Conservation (phyloP, 2,329 filamentous ascomycete genomes). For the Colletotrichum sp. region DNA sequence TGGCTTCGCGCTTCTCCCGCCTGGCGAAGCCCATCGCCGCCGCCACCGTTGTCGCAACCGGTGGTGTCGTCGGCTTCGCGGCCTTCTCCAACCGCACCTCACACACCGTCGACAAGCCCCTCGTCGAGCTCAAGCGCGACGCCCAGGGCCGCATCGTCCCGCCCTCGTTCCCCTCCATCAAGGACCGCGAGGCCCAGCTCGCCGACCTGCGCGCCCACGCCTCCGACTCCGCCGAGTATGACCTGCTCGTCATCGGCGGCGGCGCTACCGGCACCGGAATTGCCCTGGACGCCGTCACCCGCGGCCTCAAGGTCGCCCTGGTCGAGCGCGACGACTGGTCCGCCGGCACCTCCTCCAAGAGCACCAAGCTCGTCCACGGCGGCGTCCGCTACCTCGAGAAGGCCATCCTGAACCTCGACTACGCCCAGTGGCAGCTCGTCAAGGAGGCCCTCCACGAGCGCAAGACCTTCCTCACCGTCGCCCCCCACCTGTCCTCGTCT, state of each 20-base stretch:
- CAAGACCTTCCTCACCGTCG: constrained; percentile 83
- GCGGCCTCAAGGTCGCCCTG: constrained; percentile 79
- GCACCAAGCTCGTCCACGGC: constrained; percentile 86
- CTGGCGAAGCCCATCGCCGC: constrained; percentile 39
- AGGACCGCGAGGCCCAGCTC: constrained; percentile 41
- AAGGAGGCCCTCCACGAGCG: constrained; percentile 83
- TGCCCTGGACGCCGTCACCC: constrained; percentile 79
- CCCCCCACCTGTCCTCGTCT: constrained; percentile 81
- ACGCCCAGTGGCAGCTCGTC: constrained; percentile 81
- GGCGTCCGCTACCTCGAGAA: constrained; percentile 87
- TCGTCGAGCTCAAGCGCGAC: constrained; percentile 41
- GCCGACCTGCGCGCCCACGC: constrained; percentile 41
- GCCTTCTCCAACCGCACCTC: constrained; percentile 31
- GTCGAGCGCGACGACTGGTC: constrained; percentile 87
- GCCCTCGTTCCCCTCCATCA: constrained; percentile 39
- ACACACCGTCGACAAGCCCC: constrained; percentile 33
- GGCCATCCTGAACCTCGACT: constrained; percentile 85
- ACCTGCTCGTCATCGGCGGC: constrained; percentile 79
- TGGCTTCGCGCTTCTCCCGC: constrained; percentile 39
- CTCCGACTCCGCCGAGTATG: constrained; percentile 64
- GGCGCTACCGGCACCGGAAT: constrained; percentile 83
- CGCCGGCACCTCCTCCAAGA: constrained; percentile 83
- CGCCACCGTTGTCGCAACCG: constrained; percentile 28
- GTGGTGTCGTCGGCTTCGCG: constrained; percentile 35
- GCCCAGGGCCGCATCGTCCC: constrained; percentile 39